Conservation (phyloP, 345 rosid genomes). For the Dovyalis caffra region DNA sequence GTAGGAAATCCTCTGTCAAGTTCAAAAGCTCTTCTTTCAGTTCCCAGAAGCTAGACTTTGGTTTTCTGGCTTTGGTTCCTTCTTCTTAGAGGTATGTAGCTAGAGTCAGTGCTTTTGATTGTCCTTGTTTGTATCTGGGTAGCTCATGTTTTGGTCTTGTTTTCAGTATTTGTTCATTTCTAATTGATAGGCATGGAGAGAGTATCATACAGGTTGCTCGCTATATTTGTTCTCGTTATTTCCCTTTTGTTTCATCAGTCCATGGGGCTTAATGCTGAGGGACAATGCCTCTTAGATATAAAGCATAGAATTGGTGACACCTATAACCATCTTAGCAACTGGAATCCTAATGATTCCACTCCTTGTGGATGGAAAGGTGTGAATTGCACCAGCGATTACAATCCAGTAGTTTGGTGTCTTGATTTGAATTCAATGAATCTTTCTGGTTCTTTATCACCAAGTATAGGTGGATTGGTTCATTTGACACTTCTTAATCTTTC, state of each 20-base stretch:
- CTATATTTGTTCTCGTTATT: conserved; percentile 24
- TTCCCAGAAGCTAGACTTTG: neutral
- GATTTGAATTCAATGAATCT: conserved; percentile 58
- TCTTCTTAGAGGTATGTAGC: conserved; percentile 30
- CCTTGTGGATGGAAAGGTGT: conserved; percentile 90
- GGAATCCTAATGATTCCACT: conserved; percentile 63
- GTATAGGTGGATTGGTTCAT: conserved; percentile 64
- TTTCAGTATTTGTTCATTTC: neutral
- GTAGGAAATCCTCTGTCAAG: conserved; percentile 19
- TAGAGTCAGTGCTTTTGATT: neutral
- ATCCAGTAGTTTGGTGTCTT: conserved; percentile 52
- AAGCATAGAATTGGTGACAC: conserved; percentile 53
- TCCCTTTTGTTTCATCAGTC: conserved; percentile 41
- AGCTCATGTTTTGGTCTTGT: conserved; percentile 12
- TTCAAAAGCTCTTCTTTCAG: conserved; percentile 18
- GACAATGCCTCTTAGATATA: conserved; percentile 60
- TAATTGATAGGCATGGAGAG: conserved; percentile 38
- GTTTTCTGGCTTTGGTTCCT: conserved; percentile 20
- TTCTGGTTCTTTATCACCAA: conserved; percentile 70
- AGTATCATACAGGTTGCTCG: conserved; percentile 17
- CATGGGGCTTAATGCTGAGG: conserved; percentile 60
- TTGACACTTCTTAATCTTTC: conserved; percentile 68
- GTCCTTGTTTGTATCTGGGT: neutral
- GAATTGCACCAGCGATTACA: conserved; percentile 44
- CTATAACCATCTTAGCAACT: conserved; percentile 40